These are phyloP conservation scores for Russula emetica DNA, from an alignment of 768 basidiomycete genomes.

Conservation along the genomic window DNA sequence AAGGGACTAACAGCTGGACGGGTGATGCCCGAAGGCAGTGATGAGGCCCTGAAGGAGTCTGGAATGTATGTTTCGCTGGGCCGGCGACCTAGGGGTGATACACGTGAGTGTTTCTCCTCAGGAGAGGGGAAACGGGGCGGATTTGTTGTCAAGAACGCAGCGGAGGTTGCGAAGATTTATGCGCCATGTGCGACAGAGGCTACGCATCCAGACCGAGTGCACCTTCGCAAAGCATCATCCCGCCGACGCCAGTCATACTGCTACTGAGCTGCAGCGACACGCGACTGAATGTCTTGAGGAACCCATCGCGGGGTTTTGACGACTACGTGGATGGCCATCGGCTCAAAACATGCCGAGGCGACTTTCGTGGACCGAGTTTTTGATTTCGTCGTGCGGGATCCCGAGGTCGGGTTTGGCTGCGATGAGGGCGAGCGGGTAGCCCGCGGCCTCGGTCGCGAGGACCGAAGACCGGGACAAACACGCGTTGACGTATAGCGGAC, in stretches of 20 bases:
- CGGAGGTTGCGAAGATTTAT: constrained; percentile 84
- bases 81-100: no score
- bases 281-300: constrained; percentile 94
- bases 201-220: constrained; percentile 27
- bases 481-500: constrained; percentile 67
- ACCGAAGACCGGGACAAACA: constrained; percentile 97
- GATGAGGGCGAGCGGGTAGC: constrained; percentile 96
- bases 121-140: no score
- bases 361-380: constrained; percentile 95
- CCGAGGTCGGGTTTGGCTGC: constrained; percentile 97
- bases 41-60: no score
- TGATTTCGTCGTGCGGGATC: constrained; percentile 95
- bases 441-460: constrained; percentile 95
- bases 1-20: no score
- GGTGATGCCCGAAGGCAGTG: no score
- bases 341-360: constrained; percentile 97
- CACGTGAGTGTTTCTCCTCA: no score
- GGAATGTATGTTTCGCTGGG: no score
- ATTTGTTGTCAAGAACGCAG: no score
- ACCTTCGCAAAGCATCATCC: constrained; percentile 96
- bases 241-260: constrained; percentile 98
- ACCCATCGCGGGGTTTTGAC: constrained; percentile 99
- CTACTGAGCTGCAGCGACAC: constrained; percentile 88
- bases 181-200: not conserved
- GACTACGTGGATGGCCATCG: constrained; percentile 86